Percentiles rank a stretch among this genome's conserved stretches.
phyloP scores from a whole-genome alignment of 78 protist genomes.

The Corallochytrium limacisporum region DNA sequence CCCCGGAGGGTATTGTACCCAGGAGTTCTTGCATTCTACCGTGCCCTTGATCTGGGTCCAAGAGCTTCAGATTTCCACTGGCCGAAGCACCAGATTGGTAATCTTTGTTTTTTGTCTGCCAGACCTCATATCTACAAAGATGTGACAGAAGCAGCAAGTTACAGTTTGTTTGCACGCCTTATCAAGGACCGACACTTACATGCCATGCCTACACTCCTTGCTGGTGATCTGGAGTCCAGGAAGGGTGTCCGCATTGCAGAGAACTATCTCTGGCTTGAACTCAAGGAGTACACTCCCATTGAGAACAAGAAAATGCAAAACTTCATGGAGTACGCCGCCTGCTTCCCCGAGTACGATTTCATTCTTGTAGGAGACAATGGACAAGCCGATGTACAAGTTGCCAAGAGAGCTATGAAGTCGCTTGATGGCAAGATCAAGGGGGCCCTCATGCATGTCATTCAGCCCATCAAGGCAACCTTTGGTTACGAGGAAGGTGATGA shows the following conservation, averaged over 20 bases:
- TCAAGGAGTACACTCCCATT: neutral
- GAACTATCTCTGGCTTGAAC: neutral
- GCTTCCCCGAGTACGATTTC: neutral
- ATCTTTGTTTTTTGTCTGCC: neutral
- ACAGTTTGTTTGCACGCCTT: neutral
- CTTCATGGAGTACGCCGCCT: neutral
- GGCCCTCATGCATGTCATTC: neutral
- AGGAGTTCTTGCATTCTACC: neutral
- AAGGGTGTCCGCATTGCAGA: neutral
- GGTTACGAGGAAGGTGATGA: no score
- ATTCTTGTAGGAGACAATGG: slow-evolving; percentile 1
- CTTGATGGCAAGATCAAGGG: neutral
- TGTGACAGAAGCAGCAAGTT: neutral
- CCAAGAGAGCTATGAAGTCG: neutral
- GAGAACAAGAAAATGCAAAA: neutral
- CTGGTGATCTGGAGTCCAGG: neutral
- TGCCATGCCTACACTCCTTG: neutral
- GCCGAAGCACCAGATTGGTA: neutral
- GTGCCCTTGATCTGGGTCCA: neutral
- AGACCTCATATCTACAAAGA: slow-evolving; percentile 5
- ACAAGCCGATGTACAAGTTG: neutral
- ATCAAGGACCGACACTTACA: neutral
- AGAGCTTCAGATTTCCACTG: neutral
- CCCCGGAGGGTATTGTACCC: neutral
- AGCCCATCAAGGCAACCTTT: neutral